Evolutionary conservation across 257 asterid species (phyloP), one percentile per base, ranked within the genome.

Genomic region (Nicotiana tomentosiformis): DNA sequence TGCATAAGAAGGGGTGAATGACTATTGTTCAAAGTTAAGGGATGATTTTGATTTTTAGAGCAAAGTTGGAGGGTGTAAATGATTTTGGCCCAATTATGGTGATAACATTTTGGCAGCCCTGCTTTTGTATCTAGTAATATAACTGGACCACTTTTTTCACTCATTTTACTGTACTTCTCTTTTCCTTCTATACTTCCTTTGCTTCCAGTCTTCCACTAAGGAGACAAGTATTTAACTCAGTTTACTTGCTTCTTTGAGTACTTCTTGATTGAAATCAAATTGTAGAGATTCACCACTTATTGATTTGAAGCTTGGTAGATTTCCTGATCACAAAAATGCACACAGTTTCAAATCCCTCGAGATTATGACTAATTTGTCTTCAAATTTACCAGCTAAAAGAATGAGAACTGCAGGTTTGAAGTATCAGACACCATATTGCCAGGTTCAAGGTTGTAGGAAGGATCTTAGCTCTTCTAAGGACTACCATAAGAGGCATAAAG

Each of bases 401-500:
- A 77, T 83, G 43, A 55, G 91, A 77, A 68, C 51, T 16, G 91
- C 89, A 64, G 82, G 82, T 56, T 70, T 82, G 80, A 85, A 74
- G 62, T 80, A 83, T 18, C 87, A 64, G 46, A 39, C 46, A 66
- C 81, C 91, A 72, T 83, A 37, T 53, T 87, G 91, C 82, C 91
- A 89, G 83, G 91, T 87, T 37, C 83, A 79, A 60, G 91, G 90
- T 37, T 89, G 91, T 83, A 77, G 77, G 77, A 87, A 82, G 84
- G 91, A 89, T 82, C 91, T 89, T 35, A 84, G 85, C 85, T 77
- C 88, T 66, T 87, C 80, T 60, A 89, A 89, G 58, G 89, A 89
- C 78, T 89, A 89, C 77, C 86, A 89, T 43, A 87, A 86, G 84
- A 87, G 90, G 89, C 91, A 87, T 77, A 87, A 87, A 84, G 91